phyloP scores from a whole-genome alignment of 1,284 basidiomycete genomes.

The Caloboletus inedulis region DNA sequence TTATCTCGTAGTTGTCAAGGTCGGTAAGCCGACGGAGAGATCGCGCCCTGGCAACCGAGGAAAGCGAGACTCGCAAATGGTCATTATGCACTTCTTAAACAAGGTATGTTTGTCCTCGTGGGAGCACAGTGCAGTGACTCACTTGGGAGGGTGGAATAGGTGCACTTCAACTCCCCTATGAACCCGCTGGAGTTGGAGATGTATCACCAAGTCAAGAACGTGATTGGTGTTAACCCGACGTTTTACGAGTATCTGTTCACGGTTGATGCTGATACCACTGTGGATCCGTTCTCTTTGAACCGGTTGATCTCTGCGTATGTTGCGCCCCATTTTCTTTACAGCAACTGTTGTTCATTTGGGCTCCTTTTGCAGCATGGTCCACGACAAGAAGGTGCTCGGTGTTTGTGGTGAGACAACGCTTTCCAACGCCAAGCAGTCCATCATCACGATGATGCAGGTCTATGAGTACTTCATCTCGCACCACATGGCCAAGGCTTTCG shows the following conservation, averaged over 20 bases:
- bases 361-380: conserved; percentile 62
- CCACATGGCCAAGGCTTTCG: conserved; percentile 97
- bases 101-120: conserved; percentile 49
- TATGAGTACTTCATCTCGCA: conserved; percentile 98
- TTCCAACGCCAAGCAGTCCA: conserved; percentile 87
- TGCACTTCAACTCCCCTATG: conserved; percentile 97
- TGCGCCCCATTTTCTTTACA: not conserved
- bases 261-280: conserved; percentile 96
- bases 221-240: conserved; percentile 97
- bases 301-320: conserved; percentile 87
- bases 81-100: conserved; percentile 97
- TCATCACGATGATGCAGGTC: conserved; percentile 99
- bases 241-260: conserved; percentile 99
- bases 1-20: conserved; percentile 95
- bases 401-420: conserved; percentile 93
- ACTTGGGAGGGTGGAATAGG: conserved; percentile 41
- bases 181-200: conserved; percentile 96
- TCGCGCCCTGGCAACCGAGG: conserved; percentile 93
- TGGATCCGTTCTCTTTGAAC: conserved; percentile 83
- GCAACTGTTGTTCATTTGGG: not conserved
- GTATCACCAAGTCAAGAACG: conserved; percentile 99
- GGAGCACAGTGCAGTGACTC: not conserved
- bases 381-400: conserved; percentile 91
- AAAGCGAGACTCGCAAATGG: conserved; percentile 95
- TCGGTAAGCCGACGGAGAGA: conserved; percentile 94